phyloP scores from a whole-genome alignment of 2,329 filamentous ascomycete genomes.

The Hirsutella rhossiliensis region DNA sequence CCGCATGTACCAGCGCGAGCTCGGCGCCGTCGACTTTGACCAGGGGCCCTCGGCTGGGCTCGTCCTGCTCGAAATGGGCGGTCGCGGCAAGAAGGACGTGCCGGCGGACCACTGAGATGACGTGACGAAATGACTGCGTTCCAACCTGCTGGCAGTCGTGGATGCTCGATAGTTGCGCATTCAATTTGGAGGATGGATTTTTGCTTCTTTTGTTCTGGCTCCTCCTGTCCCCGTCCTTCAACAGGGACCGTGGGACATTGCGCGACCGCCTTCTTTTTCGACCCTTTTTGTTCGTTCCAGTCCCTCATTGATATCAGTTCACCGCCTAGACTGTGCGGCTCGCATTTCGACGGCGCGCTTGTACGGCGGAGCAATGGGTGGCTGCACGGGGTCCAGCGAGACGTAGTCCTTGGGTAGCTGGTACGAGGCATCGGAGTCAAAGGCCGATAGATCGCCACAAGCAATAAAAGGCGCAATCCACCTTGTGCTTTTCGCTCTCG shows the following conservation, averaged over 20 bases:
- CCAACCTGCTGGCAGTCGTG: neutral
- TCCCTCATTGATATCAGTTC: neutral
- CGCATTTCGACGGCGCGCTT: constrained; percentile 74
- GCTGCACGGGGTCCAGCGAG: constrained; percentile 83
- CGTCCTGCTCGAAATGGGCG: constrained; percentile 28
- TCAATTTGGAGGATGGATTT: neutral
- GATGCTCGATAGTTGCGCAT: neutral
- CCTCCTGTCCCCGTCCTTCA: neutral
- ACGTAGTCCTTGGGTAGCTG: constrained; percentile 75
- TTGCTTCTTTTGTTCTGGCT: neutral
- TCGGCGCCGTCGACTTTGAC: constrained; percentile 32
- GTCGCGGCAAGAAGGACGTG: constrained; percentile 21
- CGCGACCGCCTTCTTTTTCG: neutral
- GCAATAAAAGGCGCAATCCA: constrained; percentile 96
- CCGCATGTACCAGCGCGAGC: constrained; percentile 33
- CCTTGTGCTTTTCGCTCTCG: constrained; percentile 30
- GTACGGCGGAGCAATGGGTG: constrained; percentile 91
- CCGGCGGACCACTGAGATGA: constrained; percentile 9
- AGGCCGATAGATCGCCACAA: constrained; percentile 90
- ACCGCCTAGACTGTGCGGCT: constrained; percentile 18
- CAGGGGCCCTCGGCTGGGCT: constrained; percentile 27
- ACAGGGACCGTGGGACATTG: neutral
- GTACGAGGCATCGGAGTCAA: constrained; percentile 93
- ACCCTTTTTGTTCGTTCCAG: neutral
- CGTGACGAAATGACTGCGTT: neutral